Evolutionary conservation across 495 filamentous ascomycete species (phyloP), one percentile per base, ranked within the genome.

Genomic region (Oleoguttula mirabilis): DNA sequence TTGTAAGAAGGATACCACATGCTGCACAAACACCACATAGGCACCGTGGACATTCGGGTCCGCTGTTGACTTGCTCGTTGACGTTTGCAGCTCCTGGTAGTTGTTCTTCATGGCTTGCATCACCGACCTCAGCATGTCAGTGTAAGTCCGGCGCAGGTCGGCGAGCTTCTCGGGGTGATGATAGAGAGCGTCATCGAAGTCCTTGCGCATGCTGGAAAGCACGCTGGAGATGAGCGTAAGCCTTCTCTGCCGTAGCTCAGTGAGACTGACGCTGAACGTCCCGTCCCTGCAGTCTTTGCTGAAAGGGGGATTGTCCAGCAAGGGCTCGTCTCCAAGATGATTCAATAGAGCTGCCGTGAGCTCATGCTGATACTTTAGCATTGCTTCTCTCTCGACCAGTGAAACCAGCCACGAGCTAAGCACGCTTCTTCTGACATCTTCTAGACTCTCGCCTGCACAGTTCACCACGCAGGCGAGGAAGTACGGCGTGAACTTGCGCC

Each of bases 101-200:
- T 81, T 80, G 16, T 59, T 59, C 51, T 78, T 81, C 80, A 84
- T 84, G 1, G 74, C 64, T 10, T 57, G 60, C 79, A 82, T 83
- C 48, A 83, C 48, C 19, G 51, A 54, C 40, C 67, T 61, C 11
- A 84, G 60, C 11, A 79, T 50, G 27, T 70, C 64, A 5, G 61
- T 65, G 48, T 80, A 82, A 21, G 71, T 68, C 32, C 67, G 59
- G 41, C 66, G 71, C 10, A 66, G 57, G 12, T 54, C 56, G 1
- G 48, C 57, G 15, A 63, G 51, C 14, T 62, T 53, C 15, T 48
- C 45, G 12, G 51, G 55, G 1, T 35, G 50, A 4, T 58, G 38
- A 30, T 55, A 38, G 21, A 67, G 61, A 19, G 64, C 48, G 4
- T 58, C 39, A 32, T 73, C 63, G 15, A 70, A 55, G 33, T 67